phyloP scores from a whole-genome alignment of 116 monocot genomes.

The Dioscorea cayenensis region DNA sequence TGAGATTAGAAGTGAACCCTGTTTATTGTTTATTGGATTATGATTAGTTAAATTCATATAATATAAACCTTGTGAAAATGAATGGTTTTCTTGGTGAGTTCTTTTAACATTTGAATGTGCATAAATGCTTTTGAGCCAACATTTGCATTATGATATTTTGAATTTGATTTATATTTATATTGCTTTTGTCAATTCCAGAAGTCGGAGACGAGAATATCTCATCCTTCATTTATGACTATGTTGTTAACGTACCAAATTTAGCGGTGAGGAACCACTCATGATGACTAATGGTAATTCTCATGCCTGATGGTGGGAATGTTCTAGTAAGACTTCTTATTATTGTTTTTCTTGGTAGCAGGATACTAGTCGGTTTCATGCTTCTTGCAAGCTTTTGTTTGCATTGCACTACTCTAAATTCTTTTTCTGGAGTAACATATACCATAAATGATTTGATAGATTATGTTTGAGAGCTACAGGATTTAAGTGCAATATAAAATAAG shows the following conservation, averaged over 20 bases:
- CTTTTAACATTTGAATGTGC: not conserved
- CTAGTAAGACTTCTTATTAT: too few relatives aligned
- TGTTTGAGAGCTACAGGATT: too few relatives aligned
- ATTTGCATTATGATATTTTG: not conserved
- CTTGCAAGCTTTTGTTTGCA: too few relatives aligned
- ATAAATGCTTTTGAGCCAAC: not conserved
- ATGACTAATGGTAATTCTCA: constrained; percentile 34
- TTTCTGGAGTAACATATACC: too few relatives aligned
- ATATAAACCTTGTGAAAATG: too few relatives aligned
- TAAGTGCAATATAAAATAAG: too few relatives aligned
- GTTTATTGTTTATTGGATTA: too few relatives aligned
- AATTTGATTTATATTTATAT: not conserved
- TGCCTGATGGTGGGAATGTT: constrained; percentile 5
- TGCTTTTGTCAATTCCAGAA: constrained; percentile 31
- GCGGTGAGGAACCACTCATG: constrained; percentile 63
- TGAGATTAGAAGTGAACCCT: too few relatives aligned
- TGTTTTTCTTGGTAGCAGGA: not conserved
- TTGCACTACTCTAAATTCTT: too few relatives aligned
- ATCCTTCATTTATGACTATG: constrained; percentile 60
- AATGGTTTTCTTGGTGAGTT: too few relatives aligned
- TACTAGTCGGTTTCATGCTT: not conserved
- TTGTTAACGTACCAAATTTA: constrained; percentile 58
- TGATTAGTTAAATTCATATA: too few relatives aligned
- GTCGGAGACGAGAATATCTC: constrained; percentile 31
- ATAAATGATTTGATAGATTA: too few relatives aligned